phyloP scores from a whole-genome alignment of 2,329 filamentous ascomycete species.

The Cladosporium cucumerinum region DNA sequence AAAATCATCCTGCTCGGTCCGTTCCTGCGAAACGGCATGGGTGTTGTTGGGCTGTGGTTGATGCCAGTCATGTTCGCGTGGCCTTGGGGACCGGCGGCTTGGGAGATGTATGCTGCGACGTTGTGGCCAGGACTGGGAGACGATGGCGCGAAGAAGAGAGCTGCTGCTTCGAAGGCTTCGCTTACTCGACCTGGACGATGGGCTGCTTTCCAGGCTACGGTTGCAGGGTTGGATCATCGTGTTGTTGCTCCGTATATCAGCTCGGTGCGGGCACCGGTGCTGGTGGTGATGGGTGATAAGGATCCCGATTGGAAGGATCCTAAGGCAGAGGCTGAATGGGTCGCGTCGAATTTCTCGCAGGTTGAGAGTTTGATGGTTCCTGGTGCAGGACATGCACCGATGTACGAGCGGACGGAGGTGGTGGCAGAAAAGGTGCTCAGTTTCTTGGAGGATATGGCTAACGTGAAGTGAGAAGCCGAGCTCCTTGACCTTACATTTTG shows the following conservation, averaged over 20 bases:
- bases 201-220: slow-evolving; percentile 16
- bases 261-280: slow-evolving; percentile 8
- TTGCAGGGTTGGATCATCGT: slow-evolving; percentile 13
- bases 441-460: not conserved
- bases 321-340: slow-evolving; percentile 13
- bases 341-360: slow-evolving; percentile 6
- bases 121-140: slow-evolving; percentile 16
- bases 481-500: not conserved
- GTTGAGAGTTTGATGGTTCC: slow-evolving; percentile 1
- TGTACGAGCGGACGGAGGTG: slow-evolving; percentile 10
- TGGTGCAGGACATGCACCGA: slow-evolving; percentile 16
- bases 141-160: not conserved
- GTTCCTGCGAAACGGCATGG: slow-evolving; percentile 16
- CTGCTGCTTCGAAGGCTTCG: not conserved
- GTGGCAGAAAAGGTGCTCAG: not conserved
- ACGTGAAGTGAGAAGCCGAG: not conserved
- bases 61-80: slow-evolving; percentile 12
- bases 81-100: slow-evolving; percentile 18
- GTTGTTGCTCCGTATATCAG: slow-evolving; percentile 13
- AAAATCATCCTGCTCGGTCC: slow-evolving; percentile 15
- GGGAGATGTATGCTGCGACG: slow-evolving; percentile 14
- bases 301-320: slow-evolving; percentile 15
- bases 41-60: not conserved
- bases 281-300: slow-evolving; percentile 17
- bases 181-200: slow-evolving; percentile 15